Evolutionary conservation across 768 basidiomycete species (phyloP).

Genomic region (Hemileccinum rubropunctum): DNA sequence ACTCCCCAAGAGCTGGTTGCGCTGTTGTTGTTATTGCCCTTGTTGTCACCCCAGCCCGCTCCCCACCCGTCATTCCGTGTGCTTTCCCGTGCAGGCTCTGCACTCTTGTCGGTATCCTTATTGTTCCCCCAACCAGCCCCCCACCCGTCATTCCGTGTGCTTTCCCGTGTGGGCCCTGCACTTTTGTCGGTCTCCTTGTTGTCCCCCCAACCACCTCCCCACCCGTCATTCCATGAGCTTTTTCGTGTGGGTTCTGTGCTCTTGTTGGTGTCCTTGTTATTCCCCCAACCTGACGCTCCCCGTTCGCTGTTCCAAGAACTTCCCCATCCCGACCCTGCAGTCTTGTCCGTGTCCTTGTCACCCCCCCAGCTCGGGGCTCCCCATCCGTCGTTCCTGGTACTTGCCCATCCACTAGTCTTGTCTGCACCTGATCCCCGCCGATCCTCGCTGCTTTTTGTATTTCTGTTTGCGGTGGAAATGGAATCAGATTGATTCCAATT

Average conservation of each 20-base stretch:
- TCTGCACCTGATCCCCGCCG: conserved; percentile 5
- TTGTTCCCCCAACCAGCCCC: conserved; percentile 5
- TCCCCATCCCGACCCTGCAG: neutral
- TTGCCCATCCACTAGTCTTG: neutral
- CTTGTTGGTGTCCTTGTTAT: too few relatives aligned
- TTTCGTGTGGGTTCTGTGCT: too few relatives aligned
- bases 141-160: neutral
- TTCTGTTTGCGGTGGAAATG: neutral
- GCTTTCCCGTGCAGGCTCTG: too few relatives aligned
- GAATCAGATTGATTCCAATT: conserved; percentile 1
- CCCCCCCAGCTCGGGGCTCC: neutral
- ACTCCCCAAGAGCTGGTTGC: neutral
- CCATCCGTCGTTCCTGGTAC: conserved; percentile 1
- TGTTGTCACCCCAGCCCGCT: neutral
- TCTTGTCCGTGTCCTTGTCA: neutral
- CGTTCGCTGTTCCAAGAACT: too few relatives aligned
- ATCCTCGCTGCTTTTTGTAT: neutral
- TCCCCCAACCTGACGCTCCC: neutral
- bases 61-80: conserved; percentile 4
- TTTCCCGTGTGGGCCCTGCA: neutral
- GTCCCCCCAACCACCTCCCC: conserved; percentile 7
- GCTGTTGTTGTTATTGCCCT: neutral
- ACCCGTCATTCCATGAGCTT: neutral
- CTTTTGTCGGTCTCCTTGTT: conserved; percentile 3
- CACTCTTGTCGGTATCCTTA: conserved; percentile 1